Base-by-base conservation (phyloP, 2,329 filamentous ascomycete species). In the Ceratocystis albifundus region DNA sequence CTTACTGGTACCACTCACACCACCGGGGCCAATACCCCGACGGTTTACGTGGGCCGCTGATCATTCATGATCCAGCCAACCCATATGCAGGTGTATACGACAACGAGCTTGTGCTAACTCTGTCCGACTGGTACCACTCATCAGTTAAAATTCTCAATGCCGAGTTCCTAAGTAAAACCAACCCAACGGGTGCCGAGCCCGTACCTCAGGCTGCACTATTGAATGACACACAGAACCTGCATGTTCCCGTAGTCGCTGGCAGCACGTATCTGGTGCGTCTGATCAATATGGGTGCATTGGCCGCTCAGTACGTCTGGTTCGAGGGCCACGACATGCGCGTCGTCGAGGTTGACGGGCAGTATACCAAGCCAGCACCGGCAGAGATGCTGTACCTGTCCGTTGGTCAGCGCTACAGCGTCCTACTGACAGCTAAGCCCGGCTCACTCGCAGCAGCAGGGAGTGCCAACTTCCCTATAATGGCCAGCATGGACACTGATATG, bases 1-100 rank as follows among this genome's bases (percentile, higher is more conserved):
- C 87, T 0, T 91, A 89, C 74, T 91, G 88, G 88, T 92, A 91
- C 70, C 87, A 90, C 73, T 87, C 84, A 3, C 87, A 90, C 72
- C 80, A 80, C 25, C 78, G 80, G 69, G 84, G 81, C 28, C 86
- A 88, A 72, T 89, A 89, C 69, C 86, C 87, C 1, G 87, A 90
- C 72, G 87, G 87, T 10, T 77, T 88, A 4, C 80, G 86, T 25
- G 85, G 80, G 0, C 80, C 86, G 0, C 74, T 89, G 41, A 81
- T 89, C 65, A 77, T 89, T 22, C 82, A 88, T 62, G 86, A 89
- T 71, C 80, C 80, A 1, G 72, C 82, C 0, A 77, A 78, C n/a
- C 85, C 85, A 0, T 87, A 83, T 73, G 74, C 76, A 32, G 77
- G 76, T 53, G 72, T 81, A 22, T 85, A 83, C 66, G 84, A 88